Percentiles rank a stretch among this genome's conserved stretches.
Evolutionary conservation across 1,284 basidiomycete genomes (phyloP).

Genomic region (Malassezia vespertilionis): DNA sequence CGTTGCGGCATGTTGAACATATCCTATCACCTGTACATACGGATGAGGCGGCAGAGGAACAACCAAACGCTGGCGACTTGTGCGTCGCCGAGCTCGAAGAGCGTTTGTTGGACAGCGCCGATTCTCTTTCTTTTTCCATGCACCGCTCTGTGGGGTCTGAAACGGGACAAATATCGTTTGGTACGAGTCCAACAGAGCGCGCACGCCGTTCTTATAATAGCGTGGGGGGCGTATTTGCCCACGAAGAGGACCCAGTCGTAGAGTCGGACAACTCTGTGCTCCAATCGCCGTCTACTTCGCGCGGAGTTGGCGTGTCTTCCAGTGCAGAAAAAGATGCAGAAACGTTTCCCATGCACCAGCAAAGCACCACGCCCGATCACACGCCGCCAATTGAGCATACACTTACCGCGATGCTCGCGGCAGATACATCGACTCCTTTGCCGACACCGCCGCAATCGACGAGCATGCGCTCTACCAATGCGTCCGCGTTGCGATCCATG

Average conservation of each 20-base stretch:
- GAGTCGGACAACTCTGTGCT: slow-evolving; percentile 3
- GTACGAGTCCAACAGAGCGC: not conserved
- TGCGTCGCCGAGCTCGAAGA: not conserved
- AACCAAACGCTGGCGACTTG: not conserved
- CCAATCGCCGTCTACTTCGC: slow-evolving; percentile 10
- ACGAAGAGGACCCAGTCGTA: not conserved
- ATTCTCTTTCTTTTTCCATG: slow-evolving; percentile 5
- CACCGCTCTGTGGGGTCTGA: not conserved
- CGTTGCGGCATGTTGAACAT: not conserved
- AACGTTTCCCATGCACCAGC: not conserved
- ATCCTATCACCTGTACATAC: not conserved
- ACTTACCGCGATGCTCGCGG: not conserved
- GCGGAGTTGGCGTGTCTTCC: slow-evolving; percentile 1
- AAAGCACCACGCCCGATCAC: not conserved
- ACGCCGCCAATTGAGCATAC: not conserved
- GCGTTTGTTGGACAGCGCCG: slow-evolving; percentile 8
- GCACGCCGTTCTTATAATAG: not conserved
- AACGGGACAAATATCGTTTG: too few species aligned
- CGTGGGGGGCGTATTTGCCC: slow-evolving; percentile 1
- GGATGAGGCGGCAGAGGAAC: not conserved
- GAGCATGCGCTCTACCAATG: not conserved
- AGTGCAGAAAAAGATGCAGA: not conserved
- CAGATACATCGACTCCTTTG: not conserved
- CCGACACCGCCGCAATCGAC: not conserved
- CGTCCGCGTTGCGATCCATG: not conserved